Percentiles rank a stretch among this genome's conserved stretches.
Evolutionary conservation across 1,139 yeast genomes (phyloP).

Genomic region (Saccharomyces hybrid): DNA sequence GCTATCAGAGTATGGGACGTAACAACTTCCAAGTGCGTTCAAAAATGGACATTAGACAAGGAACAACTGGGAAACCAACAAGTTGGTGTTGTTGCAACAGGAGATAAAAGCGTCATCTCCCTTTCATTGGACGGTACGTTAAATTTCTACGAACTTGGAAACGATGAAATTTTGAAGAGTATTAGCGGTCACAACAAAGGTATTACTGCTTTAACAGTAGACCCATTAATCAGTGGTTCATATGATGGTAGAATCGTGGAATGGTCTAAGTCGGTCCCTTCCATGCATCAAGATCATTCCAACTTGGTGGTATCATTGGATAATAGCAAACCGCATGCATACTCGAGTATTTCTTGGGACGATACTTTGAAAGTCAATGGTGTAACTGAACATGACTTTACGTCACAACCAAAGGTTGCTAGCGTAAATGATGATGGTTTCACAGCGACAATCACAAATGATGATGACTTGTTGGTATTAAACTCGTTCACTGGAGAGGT

Average conservation of each 20-base stretch:
- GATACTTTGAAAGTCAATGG: conserved; percentile 50
- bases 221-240: conserved; percentile 53
- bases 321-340: conserved; percentile 21
- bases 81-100: conserved; percentile 69
- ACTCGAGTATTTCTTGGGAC: conserved; percentile 77
- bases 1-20: conserved; percentile 60
- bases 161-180: conserved; percentile 37
- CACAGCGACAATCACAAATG: conserved; percentile 35
- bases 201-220: conserved; percentile 50
- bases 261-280: conserved; percentile 41
- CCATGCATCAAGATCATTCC: conserved; percentile 40
- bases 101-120: conserved; percentile 49
- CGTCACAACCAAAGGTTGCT: conserved; percentile 60
- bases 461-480: conserved; percentile 25
- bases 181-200: conserved; percentile 78
- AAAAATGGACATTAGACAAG: conserved; percentile 39
- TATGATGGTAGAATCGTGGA: conserved; percentile 68
- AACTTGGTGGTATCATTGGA: conserved; percentile 48
- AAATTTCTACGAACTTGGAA: conserved; percentile 33
- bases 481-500: conserved; percentile 25
- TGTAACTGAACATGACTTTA: conserved; percentile 32
- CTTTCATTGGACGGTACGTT: conserved; percentile 68
- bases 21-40: conserved; percentile 33
- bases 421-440: conserved; percentile 30
- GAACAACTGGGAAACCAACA: conserved; percentile 57